Base-by-base conservation (phyloP, 495 filamentous ascomycete species). In the Ascodesmis nigricans region DNA sequence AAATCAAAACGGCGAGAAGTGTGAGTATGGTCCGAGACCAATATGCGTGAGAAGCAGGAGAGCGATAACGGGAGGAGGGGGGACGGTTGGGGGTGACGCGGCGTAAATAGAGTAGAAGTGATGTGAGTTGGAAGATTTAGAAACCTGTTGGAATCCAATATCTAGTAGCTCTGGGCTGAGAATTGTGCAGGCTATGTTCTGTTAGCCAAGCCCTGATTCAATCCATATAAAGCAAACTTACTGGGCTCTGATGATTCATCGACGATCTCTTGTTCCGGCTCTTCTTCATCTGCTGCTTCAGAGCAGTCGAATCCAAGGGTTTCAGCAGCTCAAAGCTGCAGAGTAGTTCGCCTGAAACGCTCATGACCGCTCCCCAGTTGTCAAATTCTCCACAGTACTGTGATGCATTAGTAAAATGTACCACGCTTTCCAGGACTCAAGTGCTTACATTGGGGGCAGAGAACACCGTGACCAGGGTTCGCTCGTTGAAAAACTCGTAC, bases 241-340 rank as follows among this genome's bases (percentile, higher is more conserved):
- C 47, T 21, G 47, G 47, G 33, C 47, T 50, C 25, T 50, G 47
- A 36, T 50, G 45, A 27, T 45, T 50, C 35, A 50, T 45, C 14
- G 46, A 49, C 31, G 39, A 32, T 26, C 74, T 61, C 65, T 84
- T 82, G 55, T 78, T 91, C 23, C 84, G 69, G 32, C 81, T 78
- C 60, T 91, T 95, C 66, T 99, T 99, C 60, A 99, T 99, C 53
- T 95, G 90, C 46, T 74, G 92, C 65, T 99, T 99, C 44, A 99
- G 58, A 21, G 82, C 84, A 36, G 76, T 79, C n/a, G 82, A 92
- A 54, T 99, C 87, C 44, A 99, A 60, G 9, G 87, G 87, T 50
- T 99, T 99, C 42, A 99, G 62, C 13, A 95, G 59, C 57, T 99
- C 87, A 55, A 99, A 99, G 54, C 81, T 91, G 57, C 87, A 99